phyloP scores from a whole-genome alignment of 306 rosid genomes.

The Cucurbita pepo region DNA sequence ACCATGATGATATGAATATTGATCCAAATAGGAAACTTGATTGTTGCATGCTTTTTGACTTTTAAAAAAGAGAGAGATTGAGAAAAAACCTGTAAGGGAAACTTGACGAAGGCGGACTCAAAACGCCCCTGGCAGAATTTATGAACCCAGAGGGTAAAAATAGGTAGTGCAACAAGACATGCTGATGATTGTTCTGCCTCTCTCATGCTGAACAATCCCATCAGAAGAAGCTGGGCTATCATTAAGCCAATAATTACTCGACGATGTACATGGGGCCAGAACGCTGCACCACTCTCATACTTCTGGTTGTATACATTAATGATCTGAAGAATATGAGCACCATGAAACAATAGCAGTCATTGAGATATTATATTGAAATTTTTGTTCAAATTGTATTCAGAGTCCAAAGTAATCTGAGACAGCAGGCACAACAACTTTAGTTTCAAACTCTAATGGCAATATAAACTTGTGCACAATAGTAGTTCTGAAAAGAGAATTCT shows the following conservation, averaged over 20 bases:
- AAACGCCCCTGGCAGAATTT: slow-evolving; percentile 69
- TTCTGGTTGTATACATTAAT: slow-evolving; percentile 75
- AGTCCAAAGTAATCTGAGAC: background rate
- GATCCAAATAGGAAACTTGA: background rate
- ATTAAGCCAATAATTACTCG: slow-evolving; percentile 53
- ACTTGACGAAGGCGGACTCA: slow-evolving; percentile 58
- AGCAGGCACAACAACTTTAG: background rate
- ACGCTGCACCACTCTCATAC: slow-evolving; percentile 82
- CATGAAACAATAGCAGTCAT: background rate
- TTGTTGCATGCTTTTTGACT: background rate
- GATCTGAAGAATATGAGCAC: slow-evolving; percentile 30
- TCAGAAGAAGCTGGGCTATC: slow-evolving; percentile 56
- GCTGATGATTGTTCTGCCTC: slow-evolving; percentile 32
- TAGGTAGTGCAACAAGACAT: slow-evolving; percentile 45
- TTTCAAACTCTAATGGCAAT: background rate
- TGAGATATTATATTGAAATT: background rate
- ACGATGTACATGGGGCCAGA: slow-evolving; percentile 81
- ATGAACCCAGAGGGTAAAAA: slow-evolving; percentile 73
- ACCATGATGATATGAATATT: background rate
- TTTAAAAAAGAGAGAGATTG: background rate
- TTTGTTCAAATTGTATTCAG: background rate
- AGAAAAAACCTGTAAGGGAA: slow-evolving; percentile 53
- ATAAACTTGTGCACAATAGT: background rate
- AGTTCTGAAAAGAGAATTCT: background rate
- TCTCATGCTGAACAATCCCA: slow-evolving; percentile 70